Base-by-base conservation (phyloP, 352 stramenopile species). In the Pythium oligandrum region DNA sequence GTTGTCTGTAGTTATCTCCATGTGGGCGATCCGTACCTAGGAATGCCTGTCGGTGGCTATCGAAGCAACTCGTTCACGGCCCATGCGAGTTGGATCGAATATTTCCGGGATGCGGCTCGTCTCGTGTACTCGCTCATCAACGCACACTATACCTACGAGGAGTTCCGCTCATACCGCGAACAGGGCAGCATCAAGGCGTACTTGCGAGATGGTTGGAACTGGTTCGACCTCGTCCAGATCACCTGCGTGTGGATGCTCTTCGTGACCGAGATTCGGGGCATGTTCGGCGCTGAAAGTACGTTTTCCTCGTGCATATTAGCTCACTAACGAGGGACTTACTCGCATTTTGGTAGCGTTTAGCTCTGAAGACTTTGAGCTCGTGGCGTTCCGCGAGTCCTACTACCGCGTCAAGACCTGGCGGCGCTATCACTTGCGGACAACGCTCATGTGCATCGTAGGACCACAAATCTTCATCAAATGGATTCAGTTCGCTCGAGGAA, bases 391-490 rank as follows among this genome's bases (percentile, higher is more conserved):
- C 55, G 77, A 86, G 53, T 84, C 79, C 12, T 58, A 86, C 36
- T 86, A 89, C 51, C 74, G 54, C 50, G 64, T 66, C 17, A 71
- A 49, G 33, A 74, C 79, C 11, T 88, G 73, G 66, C 58, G 82
- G 11, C 53, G 60, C 5, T 92, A 92, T 55, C 85, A 84, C 38
- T 75, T 90, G 6, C 82, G 78, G 12, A 88, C 75, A 36, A 90
- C 78, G 12, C 51, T 92, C 10, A 88, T 90, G 77, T 83, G 71
- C 57, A 88, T 90, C 40, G 74, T 89, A 10, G 82, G 78, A 0
- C 79, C 78, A 7, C 76, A 88, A 53, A 83, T 93, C 12, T 90
- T 90, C 51, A 70, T 93, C 40, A 82, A 82, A 6, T 93, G 82
- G 78, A 86, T 93, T 51, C 79, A 86, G 50, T 90, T 90, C 58